Percentiles rank a stretch among this genome's conserved stretches.
These are phyloP conservation scores for Saturnispora zaruensis DNA, from an alignment of 805 yeast species.

Conservation along the genomic window DNA sequence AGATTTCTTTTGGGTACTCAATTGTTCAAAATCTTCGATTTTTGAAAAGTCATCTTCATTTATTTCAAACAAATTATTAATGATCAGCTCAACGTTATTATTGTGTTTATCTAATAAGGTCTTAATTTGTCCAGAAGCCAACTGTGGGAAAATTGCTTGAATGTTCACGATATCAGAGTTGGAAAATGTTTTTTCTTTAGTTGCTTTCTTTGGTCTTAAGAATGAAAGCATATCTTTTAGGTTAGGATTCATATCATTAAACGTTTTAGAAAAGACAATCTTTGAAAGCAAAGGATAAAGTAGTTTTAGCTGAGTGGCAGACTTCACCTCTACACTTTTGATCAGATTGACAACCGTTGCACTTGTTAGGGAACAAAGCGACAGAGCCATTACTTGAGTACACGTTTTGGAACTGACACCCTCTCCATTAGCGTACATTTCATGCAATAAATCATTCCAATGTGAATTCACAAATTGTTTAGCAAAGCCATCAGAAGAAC, in stretches of 20 bases:
- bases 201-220: constrained; percentile 22
- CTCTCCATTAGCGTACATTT: constrained; percentile 46
- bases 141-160: constrained; percentile 60
- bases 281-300: constrained; percentile 49
- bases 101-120: constrained; percentile 40
- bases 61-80: constrained; percentile 49
- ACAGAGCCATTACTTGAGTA: constrained; percentile 43
- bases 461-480: constrained; percentile 43
- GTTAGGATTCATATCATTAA: constrained; percentile 41
- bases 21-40: constrained; percentile 26
- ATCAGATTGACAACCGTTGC: constrained; percentile 35
- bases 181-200: constrained; percentile 15
- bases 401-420: constrained; percentile 40
- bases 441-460: constrained; percentile 57
- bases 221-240: constrained; percentile 43
- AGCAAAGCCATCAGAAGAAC: constrained; percentile 31
- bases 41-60: neutral
- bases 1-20: neutral
- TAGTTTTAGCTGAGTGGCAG: constrained; percentile 32
- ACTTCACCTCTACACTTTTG: constrained; percentile 37
- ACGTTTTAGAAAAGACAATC: constrained; percentile 41
- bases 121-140: constrained; percentile 40
- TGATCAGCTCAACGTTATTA: constrained; percentile 47
- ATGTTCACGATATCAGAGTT: constrained; percentile 34
- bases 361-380: constrained; percentile 41